phyloP scores from a whole-genome alignment of 2,329 filamentous ascomycete genomes.

The Arthrobotrys conoides region DNA sequence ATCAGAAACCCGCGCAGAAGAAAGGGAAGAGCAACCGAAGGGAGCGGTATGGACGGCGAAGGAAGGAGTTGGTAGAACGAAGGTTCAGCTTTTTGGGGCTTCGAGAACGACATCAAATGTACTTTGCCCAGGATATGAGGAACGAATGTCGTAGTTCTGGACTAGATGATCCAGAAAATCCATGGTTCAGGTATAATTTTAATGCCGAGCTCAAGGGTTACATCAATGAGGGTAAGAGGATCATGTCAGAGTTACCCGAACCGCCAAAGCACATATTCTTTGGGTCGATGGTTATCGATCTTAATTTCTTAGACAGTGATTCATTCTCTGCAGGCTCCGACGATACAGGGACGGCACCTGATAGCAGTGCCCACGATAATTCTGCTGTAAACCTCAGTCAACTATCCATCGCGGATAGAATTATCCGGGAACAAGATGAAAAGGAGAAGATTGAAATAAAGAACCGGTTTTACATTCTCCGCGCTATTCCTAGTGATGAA shows the following conservation, averaged over 20 bases:
- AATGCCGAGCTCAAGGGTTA: neutral
- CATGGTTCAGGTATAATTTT: neutral
- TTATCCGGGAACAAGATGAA: neutral
- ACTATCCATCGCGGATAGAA: neutral
- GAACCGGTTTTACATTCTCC: neutral
- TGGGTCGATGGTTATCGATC: too few species aligned
- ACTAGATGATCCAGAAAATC: neutral
- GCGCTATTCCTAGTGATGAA: neutral
- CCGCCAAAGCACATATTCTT: too few species aligned
- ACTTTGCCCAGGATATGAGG: neutral
- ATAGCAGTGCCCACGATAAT: neutral
- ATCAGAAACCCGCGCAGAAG: too few species aligned
- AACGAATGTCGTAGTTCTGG: conserved; percentile 5
- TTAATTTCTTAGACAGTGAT: too few species aligned
- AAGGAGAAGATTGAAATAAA: neutral
- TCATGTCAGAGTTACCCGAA: too few species aligned
- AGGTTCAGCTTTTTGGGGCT: neutral
- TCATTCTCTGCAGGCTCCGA: too few species aligned
- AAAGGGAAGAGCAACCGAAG: neutral
- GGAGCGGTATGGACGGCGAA: neutral
- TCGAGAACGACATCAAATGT: neutral
- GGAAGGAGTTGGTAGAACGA: neutral
- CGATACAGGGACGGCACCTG: too few species aligned
- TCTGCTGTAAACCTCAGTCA: neutral
- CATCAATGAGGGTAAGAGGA: neutral